Evolutionary conservation across 139 green algal genomes (phyloP).

Genomic region (Coelastrella sp.): DNA sequence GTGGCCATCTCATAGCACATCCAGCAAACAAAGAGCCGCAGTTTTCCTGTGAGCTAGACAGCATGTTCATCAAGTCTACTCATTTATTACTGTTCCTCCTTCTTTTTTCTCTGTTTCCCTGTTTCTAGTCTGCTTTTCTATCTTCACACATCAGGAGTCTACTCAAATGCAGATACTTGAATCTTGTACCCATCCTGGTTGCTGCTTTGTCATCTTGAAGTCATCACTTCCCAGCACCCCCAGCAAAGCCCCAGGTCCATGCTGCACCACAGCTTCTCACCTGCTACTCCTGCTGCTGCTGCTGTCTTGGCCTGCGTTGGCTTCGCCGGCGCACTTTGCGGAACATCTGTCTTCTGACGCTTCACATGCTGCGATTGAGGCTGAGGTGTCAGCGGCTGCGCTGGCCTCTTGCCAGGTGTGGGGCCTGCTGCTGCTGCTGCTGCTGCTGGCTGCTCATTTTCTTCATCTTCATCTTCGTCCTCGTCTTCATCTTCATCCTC

Average conservation of each 20-base stretch:
- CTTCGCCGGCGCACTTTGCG: constrained; percentile 29
- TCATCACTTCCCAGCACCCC: no score
- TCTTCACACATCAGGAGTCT: no score
- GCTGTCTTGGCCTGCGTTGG: constrained; percentile 24
- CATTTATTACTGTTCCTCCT: no score
- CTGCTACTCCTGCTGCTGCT: background rate
- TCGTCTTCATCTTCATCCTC: constrained; percentile 17
- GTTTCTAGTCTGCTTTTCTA: no score
- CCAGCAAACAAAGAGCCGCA: background rate
- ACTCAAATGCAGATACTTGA: no score
- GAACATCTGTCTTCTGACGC: constrained; percentile 1
- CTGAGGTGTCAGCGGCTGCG: constrained; percentile 32
- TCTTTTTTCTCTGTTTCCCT: no score
- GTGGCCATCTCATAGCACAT: background rate
- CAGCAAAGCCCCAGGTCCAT: no score
- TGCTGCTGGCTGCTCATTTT: constrained; percentile 35
- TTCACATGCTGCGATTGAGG: constrained; percentile 2
- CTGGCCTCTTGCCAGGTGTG: constrained; percentile 3
- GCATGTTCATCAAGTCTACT: no score
- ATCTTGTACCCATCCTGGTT: no score
- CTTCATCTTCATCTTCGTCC: background rate
- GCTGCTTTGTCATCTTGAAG: no score
- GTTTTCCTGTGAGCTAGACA: no score
- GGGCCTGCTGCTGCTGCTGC: constrained; percentile 4
- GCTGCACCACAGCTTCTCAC: background rate